Conservation (phyloP, 352 stramenopile species). For the Thraustochytrium striatum region DNA sequence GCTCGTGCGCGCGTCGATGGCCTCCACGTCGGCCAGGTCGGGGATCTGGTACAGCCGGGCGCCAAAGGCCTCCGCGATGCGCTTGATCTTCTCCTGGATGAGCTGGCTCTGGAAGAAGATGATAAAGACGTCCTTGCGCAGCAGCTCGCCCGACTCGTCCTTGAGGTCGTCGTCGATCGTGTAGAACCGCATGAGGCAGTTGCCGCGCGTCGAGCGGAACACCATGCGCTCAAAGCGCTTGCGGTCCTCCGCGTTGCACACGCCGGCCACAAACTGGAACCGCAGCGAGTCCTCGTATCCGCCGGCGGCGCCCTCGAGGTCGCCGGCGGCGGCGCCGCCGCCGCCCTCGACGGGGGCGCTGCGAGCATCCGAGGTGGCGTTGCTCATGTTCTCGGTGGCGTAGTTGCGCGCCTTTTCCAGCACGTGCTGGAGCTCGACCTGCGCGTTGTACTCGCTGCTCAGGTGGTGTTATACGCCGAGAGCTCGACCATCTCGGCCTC, state of each 20-base stretch:
- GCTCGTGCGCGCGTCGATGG: constrained; percentile 70
- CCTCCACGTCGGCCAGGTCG: constrained; percentile 83
- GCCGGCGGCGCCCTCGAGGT: neutral
- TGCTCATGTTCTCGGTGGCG: constrained; percentile 16
- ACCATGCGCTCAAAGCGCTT: constrained; percentile 96
- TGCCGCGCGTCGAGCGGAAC: constrained; percentile 95
- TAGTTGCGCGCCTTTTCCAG: constrained; percentile 54
- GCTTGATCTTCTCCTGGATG: constrained; percentile 95
- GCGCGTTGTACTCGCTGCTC: constrained; percentile 95
- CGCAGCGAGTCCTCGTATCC: constrained; percentile 27
- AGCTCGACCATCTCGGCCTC: constrained; percentile 91
- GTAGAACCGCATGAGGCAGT: constrained; percentile 93
- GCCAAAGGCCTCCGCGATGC: constrained; percentile 96
- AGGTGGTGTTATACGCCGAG: constrained; percentile 97
- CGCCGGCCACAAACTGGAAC: constrained; percentile 60
- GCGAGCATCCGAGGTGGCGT: constrained; percentile 50
- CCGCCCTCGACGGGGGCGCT: neutral
- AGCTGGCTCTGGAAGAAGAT: constrained; percentile 83
- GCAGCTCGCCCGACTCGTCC: constrained; percentile 71
- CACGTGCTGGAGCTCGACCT: constrained; percentile 62
- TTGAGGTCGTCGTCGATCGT: constrained; percentile 87
- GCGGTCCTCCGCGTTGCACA: constrained; percentile 84
- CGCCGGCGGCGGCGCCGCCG: neutral
- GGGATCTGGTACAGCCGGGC: constrained; percentile 91
- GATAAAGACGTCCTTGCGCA: constrained; percentile 77